A percentile compares a stretch with the other conserved stretches of the same genome.
Conservation (phyloP, 495 filamentous ascomycete genomes). For the Geoglossum glabrum region DNA sequence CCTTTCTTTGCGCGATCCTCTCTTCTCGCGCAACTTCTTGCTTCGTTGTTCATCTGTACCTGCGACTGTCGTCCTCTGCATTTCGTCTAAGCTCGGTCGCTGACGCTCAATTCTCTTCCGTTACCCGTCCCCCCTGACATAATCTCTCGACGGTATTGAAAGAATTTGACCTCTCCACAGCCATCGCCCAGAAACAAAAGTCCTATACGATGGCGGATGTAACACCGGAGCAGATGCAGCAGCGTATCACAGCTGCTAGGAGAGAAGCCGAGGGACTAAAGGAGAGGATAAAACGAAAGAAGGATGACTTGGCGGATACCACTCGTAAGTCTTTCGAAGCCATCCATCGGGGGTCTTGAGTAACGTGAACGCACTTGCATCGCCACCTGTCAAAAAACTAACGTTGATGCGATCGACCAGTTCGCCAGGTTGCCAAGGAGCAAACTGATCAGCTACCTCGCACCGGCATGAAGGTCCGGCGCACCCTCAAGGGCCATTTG, state of each 20-base stretch:
- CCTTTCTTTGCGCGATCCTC: not conserved
- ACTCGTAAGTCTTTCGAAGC: constrained; percentile 48
- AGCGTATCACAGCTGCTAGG: constrained; percentile 85
- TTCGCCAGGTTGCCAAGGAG: constrained; percentile 75
- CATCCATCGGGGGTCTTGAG: not conserved
- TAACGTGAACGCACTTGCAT: not conserved
- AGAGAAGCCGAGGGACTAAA: constrained; percentile 96
- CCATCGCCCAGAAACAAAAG: not conserved
- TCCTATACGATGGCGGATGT: constrained; percentile 23
- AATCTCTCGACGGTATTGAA: not conserved
- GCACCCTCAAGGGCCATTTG: constrained; percentile 88
- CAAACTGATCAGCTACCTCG: constrained; percentile 76
- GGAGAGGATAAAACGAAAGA: constrained; percentile 97
- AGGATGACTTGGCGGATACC: constrained; percentile 96
- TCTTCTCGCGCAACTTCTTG: not conserved
- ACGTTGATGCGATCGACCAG: constrained; percentile 25
- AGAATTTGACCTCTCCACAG: not conserved
- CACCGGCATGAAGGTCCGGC: constrained; percentile 89
- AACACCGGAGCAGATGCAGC: constrained; percentile 55
- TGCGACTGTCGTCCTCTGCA: not conserved
- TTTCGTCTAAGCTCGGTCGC: constrained; percentile 1
- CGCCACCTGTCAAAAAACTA: not conserved
- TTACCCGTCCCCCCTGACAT: constrained; percentile 1
- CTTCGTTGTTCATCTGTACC: not conserved
- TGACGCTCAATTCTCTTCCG: not conserved